These are phyloP conservation scores for Naegleria lovaniensis DNA, from an alignment of 208 protist genomes.

Conservation along the genomic window DNA sequence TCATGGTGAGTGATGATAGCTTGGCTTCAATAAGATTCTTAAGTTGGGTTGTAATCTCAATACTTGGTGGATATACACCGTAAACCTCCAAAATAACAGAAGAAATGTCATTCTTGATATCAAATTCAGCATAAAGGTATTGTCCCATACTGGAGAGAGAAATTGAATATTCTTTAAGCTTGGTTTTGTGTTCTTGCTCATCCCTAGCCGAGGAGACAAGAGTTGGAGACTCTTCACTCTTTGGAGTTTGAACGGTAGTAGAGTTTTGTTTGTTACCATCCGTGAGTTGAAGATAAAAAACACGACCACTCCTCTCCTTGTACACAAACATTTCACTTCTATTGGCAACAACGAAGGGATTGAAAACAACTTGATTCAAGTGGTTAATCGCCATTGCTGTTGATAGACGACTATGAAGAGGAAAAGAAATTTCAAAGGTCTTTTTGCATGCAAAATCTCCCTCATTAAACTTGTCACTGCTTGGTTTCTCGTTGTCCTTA, in stretches of 20 bases:
- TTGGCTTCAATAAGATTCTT: slow-evolving; percentile 36
- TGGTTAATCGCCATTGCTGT: slow-evolving; percentile 26
- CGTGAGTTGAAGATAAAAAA: slow-evolving; percentile 40
- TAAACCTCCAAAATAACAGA: slow-evolving; percentile 35
- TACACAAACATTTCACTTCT: slow-evolving; percentile 41
- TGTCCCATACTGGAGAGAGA: background rate
- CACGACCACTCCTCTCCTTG: slow-evolving; percentile 32
- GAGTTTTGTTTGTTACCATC: background rate
- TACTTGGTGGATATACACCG: slow-evolving; percentile 37
- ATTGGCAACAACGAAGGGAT: slow-evolving; percentile 38
- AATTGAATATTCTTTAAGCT: background rate
- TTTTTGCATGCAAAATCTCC: background rate
- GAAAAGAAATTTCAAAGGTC: background rate
- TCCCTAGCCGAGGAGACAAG: no score
- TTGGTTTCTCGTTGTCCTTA: background rate
- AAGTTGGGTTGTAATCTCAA: slow-evolving; percentile 40
- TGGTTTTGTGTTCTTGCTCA: background rate
- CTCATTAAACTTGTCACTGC: background rate
- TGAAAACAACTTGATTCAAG: slow-evolving; percentile 30
- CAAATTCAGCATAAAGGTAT: background rate
- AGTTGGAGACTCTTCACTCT: background rate
- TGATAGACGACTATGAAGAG: background rate
- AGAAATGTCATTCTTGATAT: background rate
- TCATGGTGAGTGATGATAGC: slow-evolving; percentile 31
- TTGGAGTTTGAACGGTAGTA: background rate